phyloP scores from a whole-genome alignment of 2,329 filamentous ascomycete species.

The Beauveria sp. region DNA sequence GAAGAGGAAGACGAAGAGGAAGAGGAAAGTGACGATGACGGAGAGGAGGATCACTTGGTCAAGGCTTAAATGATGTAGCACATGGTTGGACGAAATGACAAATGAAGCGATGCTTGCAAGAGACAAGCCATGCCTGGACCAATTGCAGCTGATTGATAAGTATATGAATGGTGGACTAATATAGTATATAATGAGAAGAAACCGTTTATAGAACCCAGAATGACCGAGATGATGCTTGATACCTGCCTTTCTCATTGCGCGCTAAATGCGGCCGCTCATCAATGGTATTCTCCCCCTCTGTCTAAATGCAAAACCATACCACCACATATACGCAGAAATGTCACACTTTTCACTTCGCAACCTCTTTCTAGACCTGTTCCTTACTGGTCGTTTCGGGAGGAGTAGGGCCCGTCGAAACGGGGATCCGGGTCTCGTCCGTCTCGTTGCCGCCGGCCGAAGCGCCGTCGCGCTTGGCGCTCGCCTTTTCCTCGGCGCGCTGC shows the following conservation, averaged over 20 bases:
- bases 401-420: not conserved
- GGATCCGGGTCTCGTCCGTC: conserved; percentile 13
- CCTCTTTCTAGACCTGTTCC: conserved; percentile 13
- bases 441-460: conserved; percentile 6
- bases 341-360: no score
- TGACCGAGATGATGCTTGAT: not conserved
- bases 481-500: conserved; percentile 7
- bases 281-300: not conserved
- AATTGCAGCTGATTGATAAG: not conserved
- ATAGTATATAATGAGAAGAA: not conserved
- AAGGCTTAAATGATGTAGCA: conserved; percentile 21
- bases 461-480: not conserved
- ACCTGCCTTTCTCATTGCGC: not conserved
- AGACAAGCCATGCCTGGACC: not conserved
- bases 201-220: not conserved
- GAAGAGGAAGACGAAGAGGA: conserved; percentile 36
- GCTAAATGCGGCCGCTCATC: not conserved
- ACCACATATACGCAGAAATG: not conserved
- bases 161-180: not conserved
- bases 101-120: not conserved
- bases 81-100: not conserved
- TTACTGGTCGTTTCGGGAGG: conserved; percentile 21
- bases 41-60: conserved; percentile 37
- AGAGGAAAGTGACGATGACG: conserved; percentile 40
- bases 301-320: not conserved